phyloP scores from a whole-genome alignment of 2,329 filamentous ascomycete species.

The Achaetomium macrosporum region DNA sequence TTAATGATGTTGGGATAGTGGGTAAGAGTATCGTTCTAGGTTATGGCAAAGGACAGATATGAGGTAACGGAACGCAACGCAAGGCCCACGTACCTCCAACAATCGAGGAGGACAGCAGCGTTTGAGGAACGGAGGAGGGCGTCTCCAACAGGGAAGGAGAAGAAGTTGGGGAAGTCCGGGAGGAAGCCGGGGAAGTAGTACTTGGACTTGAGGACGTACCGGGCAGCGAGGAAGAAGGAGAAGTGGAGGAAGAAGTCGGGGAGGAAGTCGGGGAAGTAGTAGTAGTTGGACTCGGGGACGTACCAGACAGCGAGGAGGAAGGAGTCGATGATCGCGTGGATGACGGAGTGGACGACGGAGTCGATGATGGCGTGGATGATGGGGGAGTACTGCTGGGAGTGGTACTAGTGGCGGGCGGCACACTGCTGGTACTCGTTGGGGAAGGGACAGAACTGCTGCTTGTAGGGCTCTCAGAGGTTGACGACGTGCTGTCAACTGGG shows the following conservation, averaged over 20 bases:
- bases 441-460: conserved; percentile 8
- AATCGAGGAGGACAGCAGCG: conserved; percentile 18
- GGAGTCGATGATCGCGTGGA: too few species aligned
- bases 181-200: conserved; percentile 26
- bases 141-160: conserved; percentile 8
- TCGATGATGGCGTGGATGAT: too few species aligned
- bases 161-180: conserved; percentile 22
- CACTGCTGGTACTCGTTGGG: conserved; percentile 13
- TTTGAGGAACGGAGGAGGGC: conserved; percentile 14
- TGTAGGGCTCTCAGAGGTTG: conserved; percentile 11
- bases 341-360: too few species aligned
- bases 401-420: conserved; percentile 17
- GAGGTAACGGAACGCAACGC: background rate
- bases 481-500: conserved; percentile 24
- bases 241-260: conserved; percentile 11
- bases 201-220: conserved; percentile 28
- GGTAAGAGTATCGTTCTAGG: background rate
- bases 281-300: too few species aligned
- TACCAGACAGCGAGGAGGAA: too few species aligned
- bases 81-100: conserved; percentile 22
- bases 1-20: background rate
- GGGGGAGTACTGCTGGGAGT: conserved; percentile 2
- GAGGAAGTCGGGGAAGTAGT: too few species aligned
- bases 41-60: background rate
- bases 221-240: conserved; percentile 21